Conservation (phyloP, 495 filamentous ascomycete species). For the Saxispiralis lemnorum region DNA sequence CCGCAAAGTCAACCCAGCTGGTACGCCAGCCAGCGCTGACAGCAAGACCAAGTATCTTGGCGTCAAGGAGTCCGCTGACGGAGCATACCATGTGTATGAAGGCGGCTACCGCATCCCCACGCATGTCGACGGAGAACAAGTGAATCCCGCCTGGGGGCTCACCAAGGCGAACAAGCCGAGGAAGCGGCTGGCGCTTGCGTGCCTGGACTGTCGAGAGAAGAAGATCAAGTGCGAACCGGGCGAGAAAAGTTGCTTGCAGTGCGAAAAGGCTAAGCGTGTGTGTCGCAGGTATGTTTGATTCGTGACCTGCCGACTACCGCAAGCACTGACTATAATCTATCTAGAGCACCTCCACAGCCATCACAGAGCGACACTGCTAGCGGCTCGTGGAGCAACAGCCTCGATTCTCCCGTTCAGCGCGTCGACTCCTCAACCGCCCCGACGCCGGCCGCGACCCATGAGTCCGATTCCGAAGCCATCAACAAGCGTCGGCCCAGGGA, state of each 20-base stretch:
- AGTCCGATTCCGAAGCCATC: neutral
- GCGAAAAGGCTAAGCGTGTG: slow-evolving; percentile 67
- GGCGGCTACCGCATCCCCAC: slow-evolving; percentile 72
- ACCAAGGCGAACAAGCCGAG: slow-evolving; percentile 85
- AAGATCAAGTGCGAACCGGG: slow-evolving; percentile 93
- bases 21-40: neutral
- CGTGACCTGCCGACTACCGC: neutral
- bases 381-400: neutral
- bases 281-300: slow-evolving; percentile 64
- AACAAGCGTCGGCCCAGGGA: slow-evolving; percentile 10
- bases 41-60: slow-evolving; percentile 12
- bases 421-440: slow-evolving; percentile 3
- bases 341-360: slow-evolving; percentile 8
- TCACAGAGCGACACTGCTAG: slow-evolving; percentile 18
- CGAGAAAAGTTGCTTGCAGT: slow-evolving; percentile 69
- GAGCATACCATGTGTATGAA: slow-evolving; percentile 72
- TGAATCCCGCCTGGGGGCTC: slow-evolving; percentile 83
- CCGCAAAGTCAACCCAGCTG: neutral
- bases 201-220: slow-evolving; percentile 81
- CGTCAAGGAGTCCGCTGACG: slow-evolving; percentile 47
- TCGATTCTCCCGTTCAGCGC: slow-evolving; percentile 3
- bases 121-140: slow-evolving; percentile 63
- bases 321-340: neutral
- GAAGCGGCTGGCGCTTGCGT: slow-evolving; percentile 76
- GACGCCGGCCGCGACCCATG: neutral